A percentile compares a stretch with the other conserved stretches of the same genome.
Evolutionary conservation across 352 stramenopile species (phyloP).

Genomic region (Plasmopara halstedii): DNA sequence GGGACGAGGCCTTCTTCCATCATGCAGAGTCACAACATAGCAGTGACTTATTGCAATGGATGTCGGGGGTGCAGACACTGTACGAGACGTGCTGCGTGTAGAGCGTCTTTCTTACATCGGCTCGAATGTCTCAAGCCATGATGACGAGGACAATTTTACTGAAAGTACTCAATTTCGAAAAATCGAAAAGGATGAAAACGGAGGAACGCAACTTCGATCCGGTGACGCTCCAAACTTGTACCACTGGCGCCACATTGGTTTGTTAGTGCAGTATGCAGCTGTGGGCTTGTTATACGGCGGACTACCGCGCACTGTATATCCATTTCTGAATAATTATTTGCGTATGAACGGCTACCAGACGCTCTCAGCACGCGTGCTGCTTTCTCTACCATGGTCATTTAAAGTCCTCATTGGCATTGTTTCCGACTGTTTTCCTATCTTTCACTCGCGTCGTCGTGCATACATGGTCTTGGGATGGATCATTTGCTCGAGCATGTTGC

Average conservation of each 20-base stretch:
- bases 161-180: conserved; percentile 6
- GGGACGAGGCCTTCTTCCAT: conserved; percentile 9
- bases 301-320: conserved; percentile 54
- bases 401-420: conserved; percentile 61
- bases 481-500: conserved; percentile 41
- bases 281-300: conserved; percentile 57
- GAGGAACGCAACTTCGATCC: conserved; percentile 23
- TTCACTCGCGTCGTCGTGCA: conserved; percentile 42
- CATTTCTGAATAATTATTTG: conserved; percentile 70
- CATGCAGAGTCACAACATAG: not conserved
- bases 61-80: conserved; percentile 6
- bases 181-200: conserved; percentile 3
- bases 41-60: too few relatives aligned
- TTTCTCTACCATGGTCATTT: conserved; percentile 54
- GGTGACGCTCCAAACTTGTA: conserved; percentile 49
- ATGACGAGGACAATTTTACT: conserved; percentile 3
- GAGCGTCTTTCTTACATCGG: conserved; percentile 19
- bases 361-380: conserved; percentile 45
- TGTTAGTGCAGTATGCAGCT: conserved; percentile 62
- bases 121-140: conserved; percentile 4
- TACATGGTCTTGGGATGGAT: conserved; percentile 69
- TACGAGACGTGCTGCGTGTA: conserved; percentile 9
- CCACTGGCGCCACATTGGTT: conserved; percentile 38
- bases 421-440: conserved; percentile 61
- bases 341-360: conserved; percentile 62